Percentiles rank a stretch among this genome's conserved stretches.
These are phyloP conservation scores for Selaginella moellendorffii DNA, from an alignment of 75 land plant genomes.

Conservation along the genomic window DNA sequence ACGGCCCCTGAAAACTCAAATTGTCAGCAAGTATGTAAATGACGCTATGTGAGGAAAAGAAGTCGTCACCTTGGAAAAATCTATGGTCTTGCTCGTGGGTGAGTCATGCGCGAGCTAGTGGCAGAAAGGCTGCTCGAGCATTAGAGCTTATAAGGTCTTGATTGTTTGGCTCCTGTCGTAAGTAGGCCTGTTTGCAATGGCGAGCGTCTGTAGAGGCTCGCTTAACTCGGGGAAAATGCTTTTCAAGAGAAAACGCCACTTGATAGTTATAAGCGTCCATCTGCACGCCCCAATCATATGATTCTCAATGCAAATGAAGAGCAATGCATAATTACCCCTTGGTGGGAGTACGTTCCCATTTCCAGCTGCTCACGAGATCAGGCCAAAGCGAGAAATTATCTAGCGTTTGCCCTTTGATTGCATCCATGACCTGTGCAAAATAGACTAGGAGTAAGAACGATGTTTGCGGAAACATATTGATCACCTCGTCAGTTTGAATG, in stretches of 20 bases:
- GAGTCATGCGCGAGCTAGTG: no score
- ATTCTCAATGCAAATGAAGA: no score
- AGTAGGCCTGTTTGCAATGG: conserved; percentile 7
- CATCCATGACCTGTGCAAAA: conserved; percentile 19
- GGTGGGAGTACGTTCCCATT: conserved; percentile 18
- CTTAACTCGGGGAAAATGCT: conserved; percentile 20
- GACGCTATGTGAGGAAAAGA: no score
- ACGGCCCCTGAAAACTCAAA: no score
- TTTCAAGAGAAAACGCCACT: conserved; percentile 21
- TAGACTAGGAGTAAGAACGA: neutral
- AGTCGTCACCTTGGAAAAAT: no score
- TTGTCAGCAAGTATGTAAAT: no score
- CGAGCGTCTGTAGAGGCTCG: conserved; percentile 16
- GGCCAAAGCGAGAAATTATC: conserved; percentile 27
- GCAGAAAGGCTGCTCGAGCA: no score
- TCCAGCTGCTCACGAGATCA: conserved; percentile 27
- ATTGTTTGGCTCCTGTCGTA: neutral
- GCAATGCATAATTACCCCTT: conserved; percentile 10
- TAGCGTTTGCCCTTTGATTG: conserved; percentile 22
- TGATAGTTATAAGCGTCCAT: conserved; percentile 15
- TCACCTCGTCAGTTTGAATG: conserved; percentile 22
- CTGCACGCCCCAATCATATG: conserved; percentile 6
- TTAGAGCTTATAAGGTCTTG: no score
- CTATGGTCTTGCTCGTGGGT: no score
- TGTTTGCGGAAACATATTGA: neutral